Conservation (phyloP, 345 rosid species). For the Populus ilicifolia region DNA sequence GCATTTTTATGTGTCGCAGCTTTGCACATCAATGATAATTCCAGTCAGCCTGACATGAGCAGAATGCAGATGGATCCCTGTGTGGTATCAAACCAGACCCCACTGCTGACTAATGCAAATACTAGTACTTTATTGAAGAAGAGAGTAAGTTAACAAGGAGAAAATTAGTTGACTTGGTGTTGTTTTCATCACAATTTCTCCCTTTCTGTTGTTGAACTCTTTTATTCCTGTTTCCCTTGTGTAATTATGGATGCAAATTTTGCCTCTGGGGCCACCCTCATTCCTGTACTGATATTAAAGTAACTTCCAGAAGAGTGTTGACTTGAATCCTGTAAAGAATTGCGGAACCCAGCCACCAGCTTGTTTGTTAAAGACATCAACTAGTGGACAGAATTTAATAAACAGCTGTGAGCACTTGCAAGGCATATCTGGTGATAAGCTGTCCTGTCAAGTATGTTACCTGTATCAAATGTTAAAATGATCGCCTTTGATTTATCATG, state of each 20-base stretch:
- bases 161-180: neutral
- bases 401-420: conserved; percentile 23
- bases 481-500: conserved; percentile 4
- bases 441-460: conserved; percentile 43
- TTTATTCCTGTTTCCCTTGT: neutral
- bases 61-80: conserved; percentile 33
- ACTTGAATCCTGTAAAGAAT: conserved; percentile 15
- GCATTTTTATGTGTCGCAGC: conserved; percentile 40
- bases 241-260: neutral
- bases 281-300: neutral
- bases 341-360: conserved; percentile 23
- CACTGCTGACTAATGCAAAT: conserved; percentile 24
- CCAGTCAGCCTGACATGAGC: conserved; percentile 34
- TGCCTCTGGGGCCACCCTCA: neutral
- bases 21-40: conserved; percentile 28
- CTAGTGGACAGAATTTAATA: conserved; percentile 33
- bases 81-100: conserved; percentile 29
- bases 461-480: conserved; percentile 14
- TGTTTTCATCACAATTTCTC: neutral
- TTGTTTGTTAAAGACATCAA: conserved; percentile 24
- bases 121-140: conserved; percentile 31
- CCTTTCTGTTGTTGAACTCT: conserved; percentile 1
- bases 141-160: conserved; percentile 35
- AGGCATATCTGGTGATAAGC: conserved; percentile 34
- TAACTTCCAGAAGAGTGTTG: conserved; percentile 24